Evolutionary conservation across 2,329 filamentous ascomycete species (phyloP).

Genomic region (Pseudovirgaria hyperparasitica): DNA sequence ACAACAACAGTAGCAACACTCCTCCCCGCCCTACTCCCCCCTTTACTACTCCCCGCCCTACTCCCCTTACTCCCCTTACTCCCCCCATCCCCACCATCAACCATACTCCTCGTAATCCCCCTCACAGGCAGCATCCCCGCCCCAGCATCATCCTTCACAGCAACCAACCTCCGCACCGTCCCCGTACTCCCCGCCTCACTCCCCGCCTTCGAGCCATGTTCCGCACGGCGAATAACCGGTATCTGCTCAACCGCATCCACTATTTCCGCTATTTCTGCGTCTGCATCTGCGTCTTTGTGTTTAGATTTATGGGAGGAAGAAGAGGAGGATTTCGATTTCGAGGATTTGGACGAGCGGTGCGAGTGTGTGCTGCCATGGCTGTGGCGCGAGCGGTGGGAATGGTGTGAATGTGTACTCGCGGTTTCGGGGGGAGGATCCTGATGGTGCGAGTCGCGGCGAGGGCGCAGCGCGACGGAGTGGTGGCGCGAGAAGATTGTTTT

Average conservation of each 20-base stretch:
- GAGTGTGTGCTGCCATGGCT: slow-evolving; percentile 6
- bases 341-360: not conserved
- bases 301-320: slow-evolving; percentile 3
- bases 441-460: slow-evolving; percentile 7
- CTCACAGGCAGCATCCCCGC: slow-evolving; percentile 19
- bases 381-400: slow-evolving; percentile 8
- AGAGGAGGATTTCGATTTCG: not conserved
- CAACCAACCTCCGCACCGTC: slow-evolving; percentile 17
- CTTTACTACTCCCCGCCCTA: too few species aligned
- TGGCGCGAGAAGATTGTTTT: slow-evolving; percentile 7
- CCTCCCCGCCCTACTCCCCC: too few species aligned
- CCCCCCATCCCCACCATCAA: slow-evolving; percentile 15
- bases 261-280: slow-evolving; percentile 3
- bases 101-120: slow-evolving; percentile 25
- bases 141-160: slow-evolving; percentile 14
- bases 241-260: not conserved
- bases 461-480: slow-evolving; percentile 14
- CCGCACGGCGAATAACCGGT: not conserved
- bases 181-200: slow-evolving; percentile 18
- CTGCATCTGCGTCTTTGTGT: slow-evolving; percentile 10
- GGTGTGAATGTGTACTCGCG: not conserved
- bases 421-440: not conserved
- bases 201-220: slow-evolving; percentile 1
- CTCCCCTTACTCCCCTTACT: slow-evolving; percentile 15
- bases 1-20: too few species aligned